A percentile compares a stretch with the other conserved stretches of the same genome.
phyloP scores from a whole-genome alignment of 1,139 yeast species.

The Sugiyamaella novakii region DNA sequence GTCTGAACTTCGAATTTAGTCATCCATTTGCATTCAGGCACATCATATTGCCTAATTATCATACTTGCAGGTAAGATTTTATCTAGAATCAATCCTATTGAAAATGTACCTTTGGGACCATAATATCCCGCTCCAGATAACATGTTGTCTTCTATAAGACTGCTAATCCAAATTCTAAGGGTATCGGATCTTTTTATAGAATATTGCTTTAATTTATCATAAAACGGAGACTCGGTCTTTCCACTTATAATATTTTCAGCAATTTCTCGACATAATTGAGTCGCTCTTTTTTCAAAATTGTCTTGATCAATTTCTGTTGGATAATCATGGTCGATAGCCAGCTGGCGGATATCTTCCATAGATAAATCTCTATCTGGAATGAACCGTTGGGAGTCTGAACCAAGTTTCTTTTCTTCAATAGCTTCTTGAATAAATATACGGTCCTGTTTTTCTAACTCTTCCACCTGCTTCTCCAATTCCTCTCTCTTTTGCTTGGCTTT shows the following conservation, averaged over 20 bases:
- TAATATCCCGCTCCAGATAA: slow-evolving; percentile 25
- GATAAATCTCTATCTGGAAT: slow-evolving; percentile 1
- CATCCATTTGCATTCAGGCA: slow-evolving; percentile 17
- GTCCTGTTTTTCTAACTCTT: background rate
- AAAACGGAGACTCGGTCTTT: slow-evolving; percentile 9
- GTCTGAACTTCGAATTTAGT: slow-evolving; percentile 16
- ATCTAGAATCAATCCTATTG: slow-evolving; percentile 6
- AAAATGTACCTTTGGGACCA: slow-evolving; percentile 22
- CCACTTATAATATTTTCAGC: slow-evolving; percentile 11
- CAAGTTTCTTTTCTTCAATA: background rate
- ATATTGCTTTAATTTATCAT: slow-evolving; percentile 11
- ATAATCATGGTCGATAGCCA: slow-evolving; percentile 4
- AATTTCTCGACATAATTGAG: slow-evolving; percentile 2
- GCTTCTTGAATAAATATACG: background rate
- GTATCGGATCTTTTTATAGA: slow-evolving; percentile 2
- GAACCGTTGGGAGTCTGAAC: background rate
- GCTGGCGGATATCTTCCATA: background rate
- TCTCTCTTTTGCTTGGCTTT: background rate
- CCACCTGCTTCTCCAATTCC: background rate
- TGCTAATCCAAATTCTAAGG: background rate
- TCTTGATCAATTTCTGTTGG: slow-evolving; percentile 9
- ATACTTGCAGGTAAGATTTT: slow-evolving; percentile 8
- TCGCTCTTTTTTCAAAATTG: slow-evolving; percentile 4
- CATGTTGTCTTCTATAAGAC: slow-evolving; percentile 14
- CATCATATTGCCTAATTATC: slow-evolving; percentile 4